phyloP scores from a whole-genome alignment of 148 eudicot species.

The Rheum nobile region DNA sequence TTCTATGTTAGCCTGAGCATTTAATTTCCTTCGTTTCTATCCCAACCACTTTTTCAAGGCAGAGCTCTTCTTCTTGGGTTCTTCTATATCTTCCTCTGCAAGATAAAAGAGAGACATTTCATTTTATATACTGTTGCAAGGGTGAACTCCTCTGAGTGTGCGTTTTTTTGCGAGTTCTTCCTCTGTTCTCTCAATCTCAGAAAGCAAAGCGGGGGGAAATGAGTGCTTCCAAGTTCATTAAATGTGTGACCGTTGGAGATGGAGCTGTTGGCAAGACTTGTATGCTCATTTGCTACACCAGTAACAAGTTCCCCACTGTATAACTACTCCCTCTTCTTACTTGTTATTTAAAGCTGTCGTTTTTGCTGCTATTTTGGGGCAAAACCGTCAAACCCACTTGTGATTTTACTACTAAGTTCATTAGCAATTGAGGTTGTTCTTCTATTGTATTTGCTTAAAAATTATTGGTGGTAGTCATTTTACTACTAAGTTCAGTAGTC shows the following conservation, averaged over 20 bases:
- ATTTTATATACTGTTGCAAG: not conserved
- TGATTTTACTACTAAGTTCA: not conserved
- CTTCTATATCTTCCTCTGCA: not conserved
- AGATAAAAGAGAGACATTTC: not conserved
- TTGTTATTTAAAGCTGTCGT: not conserved
- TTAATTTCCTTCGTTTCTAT: no score
- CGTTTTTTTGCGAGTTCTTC: not conserved
- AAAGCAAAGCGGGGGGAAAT: conserved; percentile 11
- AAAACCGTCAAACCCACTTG: no score
- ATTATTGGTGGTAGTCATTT: not conserved
- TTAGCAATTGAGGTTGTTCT: not conserved
- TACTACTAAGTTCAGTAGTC: no score
- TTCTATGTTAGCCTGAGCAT: not conserved
- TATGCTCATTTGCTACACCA: conserved; percentile 92
- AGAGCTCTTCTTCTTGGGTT: not conserved
- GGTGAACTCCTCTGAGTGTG: not conserved
- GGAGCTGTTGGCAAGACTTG: conserved; percentile 98
- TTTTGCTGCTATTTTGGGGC: not conserved
- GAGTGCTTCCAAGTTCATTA: conserved; percentile 88
- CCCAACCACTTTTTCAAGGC: not conserved
- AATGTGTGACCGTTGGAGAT: conserved; percentile 97
- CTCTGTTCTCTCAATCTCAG: not conserved
- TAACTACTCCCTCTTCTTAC: conserved; percentile 16
- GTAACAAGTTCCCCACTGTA: conserved; percentile 95
- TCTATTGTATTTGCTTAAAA: not conserved